Base-by-base conservation (phyloP, 2,329 filamentous ascomycete species). In the Colletotrichum scovillei region DNA sequence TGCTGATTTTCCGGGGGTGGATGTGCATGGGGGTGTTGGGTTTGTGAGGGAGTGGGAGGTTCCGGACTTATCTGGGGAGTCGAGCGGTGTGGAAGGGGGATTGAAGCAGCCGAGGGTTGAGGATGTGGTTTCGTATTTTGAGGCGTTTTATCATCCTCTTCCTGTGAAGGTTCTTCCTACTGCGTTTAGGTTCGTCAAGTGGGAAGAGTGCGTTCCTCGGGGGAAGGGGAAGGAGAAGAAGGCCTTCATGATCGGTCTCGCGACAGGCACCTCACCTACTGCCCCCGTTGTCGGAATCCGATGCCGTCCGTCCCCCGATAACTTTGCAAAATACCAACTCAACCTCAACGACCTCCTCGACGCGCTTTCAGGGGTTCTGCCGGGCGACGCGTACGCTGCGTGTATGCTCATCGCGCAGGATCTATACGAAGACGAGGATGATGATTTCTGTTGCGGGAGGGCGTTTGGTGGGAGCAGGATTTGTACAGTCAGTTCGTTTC, bases 401-500 rank as follows among this genome's bases (percentile, higher is more conserved):
- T 77, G 91, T 0, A 78, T 93, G 46, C 77, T 93, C 0, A 81
- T 88, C 0, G 82, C 90, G 42, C 88, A 92, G n/a, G 92, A 93
- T 77, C 80, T 93, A 16, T 93, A 91, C 77, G 91, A 93, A 76
- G 86, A 87, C 63, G 89, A 92, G 0, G 88, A 92, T 0, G 92
- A 93, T 72, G 87, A 90, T 24, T 94, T 93, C 76, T 90, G 88
- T 66, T 92, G 91, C 74, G 92, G 92, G 0, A 82, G 91, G 32
- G 91, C 92, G 0, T 94, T 91, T 78, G 92, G 92, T 0, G 89
- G 87, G 0, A 90, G 88, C 70, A 84, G 92, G 5, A 87, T 94
- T 1, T 86, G 87, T 0, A 87, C 93, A 1, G 89, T 94, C 0
- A 87, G 84, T 0, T 90, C 38, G 16, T 42, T 92, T 11, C 83